phyloP scores from a whole-genome alignment of 73 alveolate species.

The Breviolum minutum region DNA sequence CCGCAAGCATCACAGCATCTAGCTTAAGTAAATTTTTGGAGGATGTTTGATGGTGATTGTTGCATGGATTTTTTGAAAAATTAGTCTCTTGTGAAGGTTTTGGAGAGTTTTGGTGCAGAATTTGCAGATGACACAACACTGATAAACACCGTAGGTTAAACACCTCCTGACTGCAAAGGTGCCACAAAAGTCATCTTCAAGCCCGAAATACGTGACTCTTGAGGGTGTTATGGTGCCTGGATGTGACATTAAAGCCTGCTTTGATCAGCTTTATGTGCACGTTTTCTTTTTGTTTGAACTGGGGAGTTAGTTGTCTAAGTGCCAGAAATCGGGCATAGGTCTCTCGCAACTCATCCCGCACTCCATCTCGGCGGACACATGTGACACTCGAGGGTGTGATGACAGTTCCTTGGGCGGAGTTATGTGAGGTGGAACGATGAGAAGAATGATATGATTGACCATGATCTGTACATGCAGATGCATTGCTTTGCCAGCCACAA shows the following conservation, averaged over 20 bases:
- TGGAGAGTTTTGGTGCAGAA: too few relatives aligned
- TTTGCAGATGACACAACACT: too few relatives aligned
- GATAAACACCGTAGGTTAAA: too few relatives aligned
- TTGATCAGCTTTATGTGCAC: too few relatives aligned
- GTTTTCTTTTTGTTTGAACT: too few relatives aligned
- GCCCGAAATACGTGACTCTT: slow-evolving; percentile 3
- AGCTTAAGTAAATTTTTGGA: too few relatives aligned
- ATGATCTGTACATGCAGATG: background rate
- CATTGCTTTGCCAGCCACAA: too few relatives aligned
- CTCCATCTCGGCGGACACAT: background rate
- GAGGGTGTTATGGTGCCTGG: slow-evolving; percentile 32
- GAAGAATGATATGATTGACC: background rate
- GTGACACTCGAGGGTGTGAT: slow-evolving; percentile 37
- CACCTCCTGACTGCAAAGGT: background rate
- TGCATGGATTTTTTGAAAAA: too few relatives aligned
- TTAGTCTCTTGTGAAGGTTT: too few relatives aligned
- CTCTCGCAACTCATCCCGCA: slow-evolving; percentile 15
- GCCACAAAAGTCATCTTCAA: background rate
- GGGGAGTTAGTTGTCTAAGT: too few relatives aligned
- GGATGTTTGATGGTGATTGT: too few relatives aligned
- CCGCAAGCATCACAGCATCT: too few relatives aligned
- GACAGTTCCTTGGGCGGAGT: background rate
- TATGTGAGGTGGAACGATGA: background rate
- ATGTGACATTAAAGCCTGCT: background rate
- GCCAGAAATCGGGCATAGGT: background rate